Percentiles rank a stretch among this genome's conserved stretches.
phyloP scores from a whole-genome alignment of 345 rosid genomes.

The Salix udensis region DNA sequence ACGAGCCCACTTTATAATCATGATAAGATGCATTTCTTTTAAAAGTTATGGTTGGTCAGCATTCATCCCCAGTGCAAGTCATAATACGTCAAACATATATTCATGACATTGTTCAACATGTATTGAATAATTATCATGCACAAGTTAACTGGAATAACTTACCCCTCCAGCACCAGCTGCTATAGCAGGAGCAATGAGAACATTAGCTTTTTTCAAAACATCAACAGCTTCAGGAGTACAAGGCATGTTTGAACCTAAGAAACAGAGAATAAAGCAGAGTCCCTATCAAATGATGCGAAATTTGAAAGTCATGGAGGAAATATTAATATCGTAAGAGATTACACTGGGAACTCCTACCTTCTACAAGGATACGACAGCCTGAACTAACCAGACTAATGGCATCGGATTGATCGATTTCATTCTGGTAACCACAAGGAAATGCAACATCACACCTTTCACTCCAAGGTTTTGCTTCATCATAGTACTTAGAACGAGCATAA shows the following conservation, averaged over 20 bases:
- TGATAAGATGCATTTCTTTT: neutral
- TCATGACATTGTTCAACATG: too few relatives aligned
- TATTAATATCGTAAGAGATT: constrained; percentile 1
- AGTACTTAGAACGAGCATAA: constrained; percentile 93
- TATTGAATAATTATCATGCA: neutral
- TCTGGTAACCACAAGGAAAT: constrained; percentile 90
- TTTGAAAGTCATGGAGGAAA: neutral
- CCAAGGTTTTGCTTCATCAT: constrained; percentile 97
- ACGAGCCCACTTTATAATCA: neutral
- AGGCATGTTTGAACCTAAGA: constrained; percentile 90
- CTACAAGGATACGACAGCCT: constrained; percentile 83
- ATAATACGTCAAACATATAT: too few relatives aligned
- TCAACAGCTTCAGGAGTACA: constrained; percentile 94
- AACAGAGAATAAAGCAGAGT: constrained; percentile 6
- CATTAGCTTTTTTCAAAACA: constrained; percentile 76
- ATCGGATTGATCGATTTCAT: constrained; percentile 93
- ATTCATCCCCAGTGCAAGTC: too few relatives aligned
- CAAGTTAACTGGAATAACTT: constrained; percentile 19
- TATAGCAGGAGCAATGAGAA: constrained; percentile 90
- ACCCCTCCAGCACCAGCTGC: constrained; percentile 99
- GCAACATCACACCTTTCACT: constrained; percentile 91
- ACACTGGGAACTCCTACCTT: constrained; percentile 53
- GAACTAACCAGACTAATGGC: constrained; percentile 86
- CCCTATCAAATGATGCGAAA: neutral
- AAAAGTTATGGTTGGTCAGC: neutral